These are phyloP conservation scores for Barnettozyma sucrosica DNA, from an alignment of 805 yeast species.

Conservation along the genomic window DNA sequence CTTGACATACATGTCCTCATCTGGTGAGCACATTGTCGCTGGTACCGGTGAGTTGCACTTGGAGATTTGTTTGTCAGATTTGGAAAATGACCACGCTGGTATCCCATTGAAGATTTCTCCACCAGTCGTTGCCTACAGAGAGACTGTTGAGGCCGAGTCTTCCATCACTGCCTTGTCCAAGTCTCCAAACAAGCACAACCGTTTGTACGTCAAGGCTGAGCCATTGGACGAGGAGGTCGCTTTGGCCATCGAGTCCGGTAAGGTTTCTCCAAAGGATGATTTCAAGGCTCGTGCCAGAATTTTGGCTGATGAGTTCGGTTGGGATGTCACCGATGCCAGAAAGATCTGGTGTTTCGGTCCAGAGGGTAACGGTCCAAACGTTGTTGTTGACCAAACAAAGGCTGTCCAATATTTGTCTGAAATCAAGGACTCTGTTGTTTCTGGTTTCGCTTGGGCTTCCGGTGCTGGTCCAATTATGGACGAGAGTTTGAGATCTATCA, in stretches of 20 bases:
- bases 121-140: conserved; percentile 98
- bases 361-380: conserved; percentile 97
- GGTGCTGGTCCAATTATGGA: conserved; percentile 99
- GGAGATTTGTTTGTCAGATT: conserved; percentile 94
- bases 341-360: conserved; percentile 99
- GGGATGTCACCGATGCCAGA: conserved; percentile 99
- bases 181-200: conserved; percentile 99
- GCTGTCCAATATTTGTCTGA: conserved; percentile 98
- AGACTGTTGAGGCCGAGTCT: conserved; percentile 91
- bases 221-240: conserved; percentile 93
- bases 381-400: conserved; percentile 99
- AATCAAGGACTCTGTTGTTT: conserved; percentile 98
- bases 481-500: conserved; percentile 92
- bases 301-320: conserved; percentile 97
- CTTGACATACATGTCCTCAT: conserved; percentile 74
- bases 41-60: conserved; percentile 99
- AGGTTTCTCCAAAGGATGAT: conserved; percentile 92
- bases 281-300: conserved; percentile 98
- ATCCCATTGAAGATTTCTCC: conserved; percentile 96
- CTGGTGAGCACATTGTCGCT: conserved; percentile 99
- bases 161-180: conserved; percentile 94
- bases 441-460: conserved; percentile 99
- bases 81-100: conserved; percentile 99
- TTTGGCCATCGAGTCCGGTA: conserved; percentile 88
- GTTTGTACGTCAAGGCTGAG: conserved; percentile 96